These are phyloP conservation scores for Globisporangium lucens DNA, from an alignment of 352 stramenopile genomes.

Conservation along the genomic window DNA sequence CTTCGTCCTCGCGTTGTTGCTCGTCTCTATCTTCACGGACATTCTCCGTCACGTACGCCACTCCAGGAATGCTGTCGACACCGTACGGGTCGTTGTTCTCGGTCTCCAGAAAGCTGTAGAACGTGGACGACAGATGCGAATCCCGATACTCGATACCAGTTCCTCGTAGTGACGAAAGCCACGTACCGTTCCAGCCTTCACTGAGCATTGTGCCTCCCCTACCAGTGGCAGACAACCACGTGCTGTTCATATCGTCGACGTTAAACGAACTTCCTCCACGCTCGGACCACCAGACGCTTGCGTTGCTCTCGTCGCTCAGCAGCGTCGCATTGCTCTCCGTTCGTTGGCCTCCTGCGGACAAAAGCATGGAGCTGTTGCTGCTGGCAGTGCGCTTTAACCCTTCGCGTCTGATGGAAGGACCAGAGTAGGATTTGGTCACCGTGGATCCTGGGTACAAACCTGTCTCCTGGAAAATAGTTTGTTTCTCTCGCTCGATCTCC, in stretches of 20 bases:
- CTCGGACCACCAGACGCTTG: conserved; percentile 46
- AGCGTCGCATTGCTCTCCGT: conserved; percentile 32
- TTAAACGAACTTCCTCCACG: conserved; percentile 33
- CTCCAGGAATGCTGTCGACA: conserved; percentile 13
- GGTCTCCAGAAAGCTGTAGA: conserved; percentile 29
- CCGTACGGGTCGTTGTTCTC: conserved; percentile 23
- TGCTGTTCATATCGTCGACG: conserved; percentile 34
- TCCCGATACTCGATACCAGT: conserved; percentile 31
- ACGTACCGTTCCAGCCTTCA: conserved; percentile 28
- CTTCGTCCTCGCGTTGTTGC: conserved; percentile 2
- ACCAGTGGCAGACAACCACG: conserved; percentile 34
- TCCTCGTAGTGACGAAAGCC: conserved; percentile 28
- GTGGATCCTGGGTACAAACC: conserved; percentile 47
- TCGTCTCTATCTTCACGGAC: conserved; percentile 11
- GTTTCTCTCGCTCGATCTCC: conserved; percentile 69
- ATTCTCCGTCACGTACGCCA: conserved; percentile 3
- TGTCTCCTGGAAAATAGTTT: conserved; percentile 61
- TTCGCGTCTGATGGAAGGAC: conserved; percentile 3
- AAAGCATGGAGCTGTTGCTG: conserved; percentile 21
- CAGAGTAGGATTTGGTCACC: conserved; percentile 5
- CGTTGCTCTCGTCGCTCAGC: conserved; percentile 35
- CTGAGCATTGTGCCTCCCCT: conserved; percentile 34
- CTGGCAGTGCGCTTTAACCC: conserved; percentile 16
- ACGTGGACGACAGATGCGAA: conserved; percentile 30
- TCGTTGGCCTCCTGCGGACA: conserved; percentile 24